Evolutionary conservation across 208 protist species (phyloP), one percentile per base, ranked within the genome.

Genomic region (Trypanosoma theileri): DNA sequence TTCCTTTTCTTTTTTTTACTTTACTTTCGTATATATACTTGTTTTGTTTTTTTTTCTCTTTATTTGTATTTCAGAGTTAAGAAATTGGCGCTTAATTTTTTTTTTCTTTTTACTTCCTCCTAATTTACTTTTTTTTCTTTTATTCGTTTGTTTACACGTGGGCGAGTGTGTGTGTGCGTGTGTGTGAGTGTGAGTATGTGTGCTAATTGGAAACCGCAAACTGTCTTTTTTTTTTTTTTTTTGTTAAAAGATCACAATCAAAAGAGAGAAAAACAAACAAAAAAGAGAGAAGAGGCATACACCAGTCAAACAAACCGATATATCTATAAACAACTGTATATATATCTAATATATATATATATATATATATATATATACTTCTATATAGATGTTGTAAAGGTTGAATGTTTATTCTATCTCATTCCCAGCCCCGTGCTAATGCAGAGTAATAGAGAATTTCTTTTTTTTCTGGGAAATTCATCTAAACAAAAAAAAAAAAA

Each of bases 1-100:
- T 66, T 21, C 6, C 17, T 69, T 41, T 59, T 64, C 35, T 35
- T 59, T 59, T 46, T 57, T 69, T 68, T 48, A 14, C 44, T 48
- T 48, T 48, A 3, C 44, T 11, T 17, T 48, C 11, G 44, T 48
- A n/a, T 66, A 59, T 17, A 0, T 62, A 7, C 31, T 64, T 40
- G 8, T 73, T 16, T 66, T 40, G 11, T 55, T 51, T 45, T 57
- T 42, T 19, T 16, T n/a, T 21, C 21, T 45, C 64, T 63, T 44
- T 46, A 45, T 69, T 69, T 59, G 56, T 56, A 54, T 48, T 40
- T 3, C 63, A 57, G 59, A 41, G 1, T 19, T 22, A 41, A 63
- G 40, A 17, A 35, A 28, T 58, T 64, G 50, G 4, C 45, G 24
- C 71, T 54, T 64, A 22, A 8, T 64, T n/a, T 42, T 57, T 66